Percentiles rank a stretch among this genome's conserved stretches.
Conservation (phyloP, 192 early-diverging fungal species). For the Dissophora globulifera region DNA sequence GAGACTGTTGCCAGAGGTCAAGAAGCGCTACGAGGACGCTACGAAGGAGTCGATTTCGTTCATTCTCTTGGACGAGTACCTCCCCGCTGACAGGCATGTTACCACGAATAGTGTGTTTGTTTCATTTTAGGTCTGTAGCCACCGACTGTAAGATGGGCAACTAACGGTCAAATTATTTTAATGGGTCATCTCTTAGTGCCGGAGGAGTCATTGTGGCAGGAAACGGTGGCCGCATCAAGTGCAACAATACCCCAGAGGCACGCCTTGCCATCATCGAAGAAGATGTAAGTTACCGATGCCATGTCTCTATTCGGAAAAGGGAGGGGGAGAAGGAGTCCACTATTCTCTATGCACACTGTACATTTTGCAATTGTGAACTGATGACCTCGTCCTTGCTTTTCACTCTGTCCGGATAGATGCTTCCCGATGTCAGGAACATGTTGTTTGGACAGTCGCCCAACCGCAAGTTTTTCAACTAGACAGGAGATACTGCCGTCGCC, state of each 20-base stretch:
- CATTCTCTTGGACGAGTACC: slow-evolving; percentile 64
- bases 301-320: no score
- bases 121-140: no score
- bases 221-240: slow-evolving; percentile 80
- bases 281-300: slow-evolving; percentile 60
- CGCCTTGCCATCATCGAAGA: slow-evolving; percentile 87
- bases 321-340: no score
- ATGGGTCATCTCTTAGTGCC: no score
- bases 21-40: slow-evolving; percentile 66
- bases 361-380: no score
- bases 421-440: slow-evolving; percentile 90
- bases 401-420: slow-evolving; percentile 79
- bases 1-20: slow-evolving; percentile 61
- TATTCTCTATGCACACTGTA: no score
- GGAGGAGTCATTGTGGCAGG: slow-evolving; percentile 90
- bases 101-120: no score
- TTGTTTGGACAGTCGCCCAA: slow-evolving; percentile 93
- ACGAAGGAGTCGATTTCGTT: slow-evolving; percentile 59
- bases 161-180: no score
- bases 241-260: slow-evolving; percentile 93
- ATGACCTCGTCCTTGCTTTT: no score
- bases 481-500: background rate
- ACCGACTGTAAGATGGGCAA: no score
- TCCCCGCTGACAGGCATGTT: slow-evolving; percentile 77
- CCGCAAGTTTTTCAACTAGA: slow-evolving; percentile 92